Base-by-base conservation (phyloP, 192 early-diverging fungal species). In the Thamnidium elegans region DNA sequence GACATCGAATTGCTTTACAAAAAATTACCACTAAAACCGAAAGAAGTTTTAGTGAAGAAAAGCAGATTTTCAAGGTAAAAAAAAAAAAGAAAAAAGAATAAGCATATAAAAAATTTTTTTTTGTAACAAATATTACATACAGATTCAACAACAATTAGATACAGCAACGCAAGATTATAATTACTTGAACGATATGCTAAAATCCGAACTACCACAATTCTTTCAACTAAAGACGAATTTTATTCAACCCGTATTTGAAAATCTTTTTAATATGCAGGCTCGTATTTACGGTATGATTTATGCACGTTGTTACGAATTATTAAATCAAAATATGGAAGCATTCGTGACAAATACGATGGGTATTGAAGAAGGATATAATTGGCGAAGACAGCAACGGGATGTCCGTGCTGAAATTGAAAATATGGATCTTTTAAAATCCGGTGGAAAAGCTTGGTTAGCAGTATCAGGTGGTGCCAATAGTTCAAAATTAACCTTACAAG, bases 91-190 rank as follows among this genome's bases (percentile, higher is more conserved):
- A n/a, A n/a, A n/a, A n/a, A n/a, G n/a, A n/a, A n/a, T 45, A 56
- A 10, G 36, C 11, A 31, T 4, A 64, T 43, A 23, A 23, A 45
- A 23, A 23, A 19, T 83, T n/a, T n/a, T n/a, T n/a, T n/a, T n/a
- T n/a, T n/a, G n/a, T n/a, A n/a, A n/a, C n/a, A n/a, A n/a, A n/a
- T n/a, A n/a, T n/a, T n/a, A n/a, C n/a, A n/a, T n/a, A n/a, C n/a
- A n/a, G 79, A 58, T 86, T 60, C 90, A 93, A 62, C 76, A 79
- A 8, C 71, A 86, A 63, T 79, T 95, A 52, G 90, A 92, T 50
- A 85, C 87, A 66, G 89, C 97, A 0, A 89, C 88, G 5, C 78
- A 89, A 52, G 92, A 95, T 67, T 99, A 90, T 75, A 89, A 89
- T 48, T 83, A 88, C 60, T 81, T 91, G 61, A 94, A 97, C 75